Conservation (phyloP, 441 rosid genomes). For the Pelargonium cotyledonis region DNA sequence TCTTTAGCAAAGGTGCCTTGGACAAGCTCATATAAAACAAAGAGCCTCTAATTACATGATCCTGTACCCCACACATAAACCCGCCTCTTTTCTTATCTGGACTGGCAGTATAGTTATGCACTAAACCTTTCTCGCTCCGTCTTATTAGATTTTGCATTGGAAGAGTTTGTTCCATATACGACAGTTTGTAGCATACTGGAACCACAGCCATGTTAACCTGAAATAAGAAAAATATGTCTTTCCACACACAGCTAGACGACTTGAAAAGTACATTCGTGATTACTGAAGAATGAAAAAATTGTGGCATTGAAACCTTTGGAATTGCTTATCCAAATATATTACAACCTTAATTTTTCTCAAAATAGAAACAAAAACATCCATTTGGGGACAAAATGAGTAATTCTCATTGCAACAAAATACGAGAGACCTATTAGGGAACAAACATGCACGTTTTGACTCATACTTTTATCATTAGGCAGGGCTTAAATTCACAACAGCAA, state of each 20-base stretch:
- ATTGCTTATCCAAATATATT: background rate
- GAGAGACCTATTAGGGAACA: too few relatives aligned
- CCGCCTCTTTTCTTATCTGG: slow-evolving; percentile 11
- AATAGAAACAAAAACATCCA: too few relatives aligned
- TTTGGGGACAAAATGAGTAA: too few relatives aligned
- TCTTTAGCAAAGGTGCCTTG: slow-evolving; percentile 13
- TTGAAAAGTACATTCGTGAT: background rate
- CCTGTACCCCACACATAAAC: slow-evolving; percentile 6
- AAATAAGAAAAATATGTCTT: background rate
- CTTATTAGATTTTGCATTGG: slow-evolving; percentile 18
- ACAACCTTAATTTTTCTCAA: background rate
- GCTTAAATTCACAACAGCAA: too few relatives aligned
- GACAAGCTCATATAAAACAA: slow-evolving; percentile 19
- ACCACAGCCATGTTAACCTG: slow-evolving; percentile 49
- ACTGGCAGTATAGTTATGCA: slow-evolving; percentile 16
- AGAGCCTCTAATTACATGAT: slow-evolving; percentile 20
- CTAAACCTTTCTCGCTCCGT: slow-evolving; percentile 19
- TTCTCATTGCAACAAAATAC: too few relatives aligned
- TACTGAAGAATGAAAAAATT: background rate
- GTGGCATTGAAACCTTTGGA: background rate
- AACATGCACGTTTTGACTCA: too few relatives aligned
- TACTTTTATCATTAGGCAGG: too few relatives aligned
- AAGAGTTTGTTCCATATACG: slow-evolving; percentile 29
- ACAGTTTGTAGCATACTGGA: slow-evolving; percentile 40
- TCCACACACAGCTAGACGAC: too few relatives aligned